Evolutionary conservation across 306 rosid genomes (phyloP), one percentile per base, ranked within the genome.

Genomic region (Castanea mollissima): DNA sequence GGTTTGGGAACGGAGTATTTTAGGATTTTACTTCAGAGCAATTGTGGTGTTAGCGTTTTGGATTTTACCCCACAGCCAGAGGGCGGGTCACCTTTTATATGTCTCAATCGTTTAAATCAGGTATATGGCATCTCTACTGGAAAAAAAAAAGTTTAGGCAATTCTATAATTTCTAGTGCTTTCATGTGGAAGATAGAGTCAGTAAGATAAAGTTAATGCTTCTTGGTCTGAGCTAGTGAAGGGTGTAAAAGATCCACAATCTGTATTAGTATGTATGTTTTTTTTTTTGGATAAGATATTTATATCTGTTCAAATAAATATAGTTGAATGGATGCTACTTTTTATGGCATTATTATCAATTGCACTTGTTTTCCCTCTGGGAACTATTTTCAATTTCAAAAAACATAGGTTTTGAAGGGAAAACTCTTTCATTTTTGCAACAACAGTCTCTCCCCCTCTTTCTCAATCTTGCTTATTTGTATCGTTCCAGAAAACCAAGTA

Each of bases 41-140:
- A 95, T 59, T 95, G 98, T 81, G 97, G 99, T 64, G 96, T 91
- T 58, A 95, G 97, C 15, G 97, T 95, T 76, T 85, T 95, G 72
- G 99, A 95, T 85, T 92, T 95, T 80, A 90, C 81, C 81, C 94
- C 98, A 5, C 82, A 74, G 51, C 55, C 82, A n/a, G 98, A 91
- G 83, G 92, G 92, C 38, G 92, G 88, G 9, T 86, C 92, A 78
- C 94, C 94, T 35, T 56, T 73, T 74, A 88, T 95, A 64, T 95
- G 97, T 85, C 93, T 95, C 56, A 91, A 95, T 78, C 98, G 99
- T 76, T 84, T 91, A 79, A 92, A 92, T 83, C 98, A 95, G 98
- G 99, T 92, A 87, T 59, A 1, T 25, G 11, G 68, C 68, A n/a
- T 71, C 55, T 74, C 65, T 73, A 64, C 25, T 58, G 27, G 71